Evolutionary conservation across 306 rosid genomes (phyloP).

Genomic region (Benincasa hispida): DNA sequence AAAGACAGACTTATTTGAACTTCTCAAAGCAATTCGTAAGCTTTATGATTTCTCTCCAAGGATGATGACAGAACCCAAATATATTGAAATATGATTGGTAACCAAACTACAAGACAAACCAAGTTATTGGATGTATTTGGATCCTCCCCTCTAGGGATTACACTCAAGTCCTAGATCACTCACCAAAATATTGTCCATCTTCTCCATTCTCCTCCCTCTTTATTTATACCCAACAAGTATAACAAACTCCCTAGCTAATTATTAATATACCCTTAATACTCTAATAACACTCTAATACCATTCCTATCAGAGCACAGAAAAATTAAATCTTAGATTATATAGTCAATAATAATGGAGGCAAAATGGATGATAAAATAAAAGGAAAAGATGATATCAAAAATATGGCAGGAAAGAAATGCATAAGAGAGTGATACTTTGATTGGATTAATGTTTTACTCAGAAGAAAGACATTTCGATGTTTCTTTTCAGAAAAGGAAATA

Average conservation of each 20-base stretch:
- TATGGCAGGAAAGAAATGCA: not conserved
- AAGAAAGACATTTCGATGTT: not conserved
- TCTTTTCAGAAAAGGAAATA: not conserved
- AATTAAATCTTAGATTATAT: not conserved
- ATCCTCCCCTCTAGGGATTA: too few species aligned
- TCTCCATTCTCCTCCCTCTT: too few species aligned
- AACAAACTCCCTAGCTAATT: too few species aligned
- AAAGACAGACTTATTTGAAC: not conserved
- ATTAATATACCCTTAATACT: too few species aligned
- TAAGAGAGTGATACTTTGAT: not conserved
- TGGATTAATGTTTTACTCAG: not conserved
- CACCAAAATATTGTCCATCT: too few species aligned
- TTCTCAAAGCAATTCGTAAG: not conserved
- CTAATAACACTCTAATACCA: too few species aligned
- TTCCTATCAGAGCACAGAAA: not conserved
- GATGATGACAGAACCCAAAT: too few species aligned
- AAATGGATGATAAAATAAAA: not conserved
- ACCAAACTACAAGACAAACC: too few species aligned
- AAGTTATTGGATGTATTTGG: too few species aligned
- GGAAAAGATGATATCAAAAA: not conserved
- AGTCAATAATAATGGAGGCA: not conserved
- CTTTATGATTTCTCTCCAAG: not conserved
- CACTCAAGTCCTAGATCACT: too few species aligned
- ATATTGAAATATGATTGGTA: too few species aligned
- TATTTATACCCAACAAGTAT: too few species aligned